Conservation (phyloP, 2,329 filamentous ascomycete species). For the Calonectria fujianensis region DNA sequence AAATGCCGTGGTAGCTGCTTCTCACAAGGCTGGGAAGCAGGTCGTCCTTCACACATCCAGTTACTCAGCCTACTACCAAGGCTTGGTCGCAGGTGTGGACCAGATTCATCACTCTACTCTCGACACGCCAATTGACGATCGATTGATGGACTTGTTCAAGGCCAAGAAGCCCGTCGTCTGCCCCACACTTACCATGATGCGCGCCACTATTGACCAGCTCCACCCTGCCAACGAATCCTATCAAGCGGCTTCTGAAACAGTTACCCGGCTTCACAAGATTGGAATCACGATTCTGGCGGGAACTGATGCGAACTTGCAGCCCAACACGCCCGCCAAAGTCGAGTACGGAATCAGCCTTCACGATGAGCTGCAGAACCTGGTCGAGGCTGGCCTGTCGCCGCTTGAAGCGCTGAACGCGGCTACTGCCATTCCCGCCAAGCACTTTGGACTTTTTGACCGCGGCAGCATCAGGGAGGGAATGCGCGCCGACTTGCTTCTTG, state of each 20-base stretch:
- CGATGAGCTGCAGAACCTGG: conserved; percentile 22
- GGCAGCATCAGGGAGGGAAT: conserved; percentile 31
- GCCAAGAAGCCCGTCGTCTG: conserved; percentile 23
- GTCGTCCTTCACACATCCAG: conserved; percentile 29
- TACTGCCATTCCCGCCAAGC: conserved; percentile 11
- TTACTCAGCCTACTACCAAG: conserved; percentile 12
- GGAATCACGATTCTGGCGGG: conserved; percentile 19
- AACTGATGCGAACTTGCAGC: conserved; percentile 28
- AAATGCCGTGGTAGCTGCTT: conserved; percentile 6
- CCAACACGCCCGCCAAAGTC: conserved; percentile 16
- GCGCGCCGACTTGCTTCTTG: conserved; percentile 33
- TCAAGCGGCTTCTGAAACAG: conserved; percentile 21
- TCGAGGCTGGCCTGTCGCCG: conserved; percentile 14
- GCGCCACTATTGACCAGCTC: conserved; percentile 26
- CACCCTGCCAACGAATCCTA: conserved; percentile 29
- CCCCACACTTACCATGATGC: conserved; percentile 36
- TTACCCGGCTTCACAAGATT: conserved; percentile 12
- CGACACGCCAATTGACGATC: conserved; percentile 25
- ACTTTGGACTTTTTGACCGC: conserved; percentile 30
- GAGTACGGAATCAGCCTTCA: conserved; percentile 23
- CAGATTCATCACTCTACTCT: conserved; percentile 36
- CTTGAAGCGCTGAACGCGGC: conserved; percentile 20
- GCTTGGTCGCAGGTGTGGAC: conserved; percentile 13
- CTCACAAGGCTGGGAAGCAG: conserved; percentile 21
- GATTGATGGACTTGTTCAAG: conserved; percentile 33